A percentile compares a stretch with the other conserved stretches of the same genome.
Conservation (phyloP, 345 rosid genomes). For the Angophora floribunda region DNA sequence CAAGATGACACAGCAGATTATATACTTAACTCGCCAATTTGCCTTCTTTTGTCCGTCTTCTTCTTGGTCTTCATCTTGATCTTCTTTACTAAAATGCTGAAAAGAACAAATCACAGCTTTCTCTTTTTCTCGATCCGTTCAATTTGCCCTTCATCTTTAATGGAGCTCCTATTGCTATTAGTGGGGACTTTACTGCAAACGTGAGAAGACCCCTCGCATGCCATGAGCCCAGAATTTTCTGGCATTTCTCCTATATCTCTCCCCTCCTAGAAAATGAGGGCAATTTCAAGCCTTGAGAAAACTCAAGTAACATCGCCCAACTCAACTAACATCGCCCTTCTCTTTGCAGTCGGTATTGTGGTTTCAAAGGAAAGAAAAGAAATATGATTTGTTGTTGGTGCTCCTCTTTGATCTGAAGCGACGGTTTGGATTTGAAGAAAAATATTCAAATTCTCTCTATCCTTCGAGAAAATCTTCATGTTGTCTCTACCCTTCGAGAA, state of each 20-base stretch:
- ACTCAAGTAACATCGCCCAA: not conserved
- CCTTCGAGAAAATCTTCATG: too few species aligned
- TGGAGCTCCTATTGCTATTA: not conserved
- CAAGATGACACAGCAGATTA: too few species aligned
- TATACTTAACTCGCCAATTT: too few species aligned
- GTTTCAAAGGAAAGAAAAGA: not conserved
- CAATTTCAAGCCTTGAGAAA: not conserved
- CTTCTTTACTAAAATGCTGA: too few species aligned
- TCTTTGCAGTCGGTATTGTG: not conserved
- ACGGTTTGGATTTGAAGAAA: too few species aligned
- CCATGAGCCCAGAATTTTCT: not conserved
- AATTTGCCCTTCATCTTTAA: not conserved
- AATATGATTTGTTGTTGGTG: too few species aligned
- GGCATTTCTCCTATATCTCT: not conserved
- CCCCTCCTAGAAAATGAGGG: not conserved
- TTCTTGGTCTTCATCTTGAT: too few species aligned
- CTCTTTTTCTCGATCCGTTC: not conserved
- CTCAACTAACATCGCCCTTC: not conserved
- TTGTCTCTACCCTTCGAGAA: too few species aligned
- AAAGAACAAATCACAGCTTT: too few species aligned
- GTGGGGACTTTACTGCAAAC: not conserved
- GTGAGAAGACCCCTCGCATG: not conserved
- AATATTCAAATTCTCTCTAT: too few species aligned
- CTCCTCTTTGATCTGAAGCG: too few species aligned
- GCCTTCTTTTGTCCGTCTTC: too few species aligned